phyloP scores from a whole-genome alignment of 2,329 filamentous ascomycete species.

The Aureobasidium subglaciale region DNA sequence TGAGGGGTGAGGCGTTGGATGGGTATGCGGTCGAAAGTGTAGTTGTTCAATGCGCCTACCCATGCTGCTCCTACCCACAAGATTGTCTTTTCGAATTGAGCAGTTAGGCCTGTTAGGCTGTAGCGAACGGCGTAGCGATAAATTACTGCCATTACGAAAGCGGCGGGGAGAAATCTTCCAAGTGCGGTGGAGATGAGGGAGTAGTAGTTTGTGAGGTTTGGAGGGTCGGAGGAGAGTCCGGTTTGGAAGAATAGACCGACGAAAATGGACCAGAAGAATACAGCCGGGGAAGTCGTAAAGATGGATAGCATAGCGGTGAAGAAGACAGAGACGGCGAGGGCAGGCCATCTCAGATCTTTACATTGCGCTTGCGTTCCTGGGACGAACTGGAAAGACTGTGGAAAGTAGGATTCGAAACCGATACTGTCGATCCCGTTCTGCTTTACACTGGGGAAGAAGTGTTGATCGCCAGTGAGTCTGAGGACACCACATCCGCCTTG shows the following conservation, averaged over 20 bases:
- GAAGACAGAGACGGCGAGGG: conserved; percentile 72
- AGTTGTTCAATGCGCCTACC: conserved; percentile 87
- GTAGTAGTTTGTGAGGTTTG: conserved; percentile 58
- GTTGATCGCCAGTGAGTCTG: conserved; percentile 60
- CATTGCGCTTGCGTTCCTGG: conserved; percentile 59
- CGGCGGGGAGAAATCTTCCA: conserved; percentile 77
- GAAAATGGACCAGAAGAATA: conserved; percentile 83
- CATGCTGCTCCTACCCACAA: conserved; percentile 87
- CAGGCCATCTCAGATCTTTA: conserved; percentile 72
- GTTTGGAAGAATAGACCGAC: conserved; percentile 82
- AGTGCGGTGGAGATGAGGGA: conserved; percentile 69
- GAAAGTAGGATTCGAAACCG: conserved; percentile 81
- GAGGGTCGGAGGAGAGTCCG: conserved; percentile 82
- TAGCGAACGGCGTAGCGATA: conserved; percentile 75
- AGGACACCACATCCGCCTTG: conserved; percentile 78
- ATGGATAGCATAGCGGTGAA: conserved; percentile 74
- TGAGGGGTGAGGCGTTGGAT: conserved; percentile 86
- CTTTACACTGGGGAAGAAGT: conserved; percentile 56
- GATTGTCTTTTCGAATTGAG: conserved; percentile 83
- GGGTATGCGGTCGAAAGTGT: conserved; percentile 90
- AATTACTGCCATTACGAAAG: conserved; percentile 80
- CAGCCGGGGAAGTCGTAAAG: conserved; percentile 67
- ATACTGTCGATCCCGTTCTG: conserved; percentile 70
- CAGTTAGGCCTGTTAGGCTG: conserved; percentile 63
- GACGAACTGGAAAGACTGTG: conserved; percentile 75